Conservation (phyloP, 2,329 filamentous ascomycete genomes). For the Aspergillus tubingensis region DNA sequence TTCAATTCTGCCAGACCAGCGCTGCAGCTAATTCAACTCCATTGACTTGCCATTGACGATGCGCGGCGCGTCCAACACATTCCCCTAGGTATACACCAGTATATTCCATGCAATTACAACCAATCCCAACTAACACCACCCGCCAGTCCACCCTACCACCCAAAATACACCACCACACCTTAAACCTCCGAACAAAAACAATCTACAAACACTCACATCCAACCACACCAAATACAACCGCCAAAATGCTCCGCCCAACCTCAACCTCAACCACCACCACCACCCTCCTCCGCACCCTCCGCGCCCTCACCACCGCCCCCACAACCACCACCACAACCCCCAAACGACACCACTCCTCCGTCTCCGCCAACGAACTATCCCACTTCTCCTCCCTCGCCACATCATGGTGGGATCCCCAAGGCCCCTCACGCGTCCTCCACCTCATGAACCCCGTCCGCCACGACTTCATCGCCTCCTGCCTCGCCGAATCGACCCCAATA, state of each 20-base stretch:
- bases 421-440: constrained; percentile 86
- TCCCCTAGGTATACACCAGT: not conserved
- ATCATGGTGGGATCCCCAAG: constrained; percentile 96
- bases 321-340: constrained; percentile 14
- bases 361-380: constrained; percentile 84
- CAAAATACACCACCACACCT: too few species aligned
- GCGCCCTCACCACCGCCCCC: constrained; percentile 7
- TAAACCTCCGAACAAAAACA: not conserved
- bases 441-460: constrained; percentile 98
- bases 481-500: constrained; percentile 51
- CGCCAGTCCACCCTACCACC: not conserved
- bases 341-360: constrained; percentile 58
- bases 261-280: constrained; percentile 10
- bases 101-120: too few species aligned
- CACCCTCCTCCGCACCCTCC: constrained; percentile 4
- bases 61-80: not conserved
- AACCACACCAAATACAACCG: not conserved
- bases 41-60: constrained; percentile 1
- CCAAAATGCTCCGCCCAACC: constrained; percentile 11
- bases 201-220: not conserved
- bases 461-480: constrained; percentile 80
- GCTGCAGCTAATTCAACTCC: not conserved
- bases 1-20: constrained; percentile 8
- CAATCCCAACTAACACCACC: not conserved
- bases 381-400: constrained; percentile 94